phyloP scores from a whole-genome alignment of 495 filamentous ascomycete genomes.

The Aspergillus diversus region DNA sequence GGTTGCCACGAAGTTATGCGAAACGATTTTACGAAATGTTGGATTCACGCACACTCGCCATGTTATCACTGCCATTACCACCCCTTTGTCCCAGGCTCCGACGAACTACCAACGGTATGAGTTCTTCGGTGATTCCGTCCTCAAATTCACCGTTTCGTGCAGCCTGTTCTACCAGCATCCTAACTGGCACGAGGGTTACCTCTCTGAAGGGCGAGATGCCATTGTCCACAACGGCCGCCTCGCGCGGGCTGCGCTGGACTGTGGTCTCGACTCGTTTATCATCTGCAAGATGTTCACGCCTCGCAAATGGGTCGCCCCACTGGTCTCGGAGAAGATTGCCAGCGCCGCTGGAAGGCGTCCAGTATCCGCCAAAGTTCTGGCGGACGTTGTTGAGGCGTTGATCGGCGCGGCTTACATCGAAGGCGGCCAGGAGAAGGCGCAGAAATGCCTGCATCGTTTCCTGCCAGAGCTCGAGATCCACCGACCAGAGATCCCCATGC shows the following conservation, averaged over 20 bases:
- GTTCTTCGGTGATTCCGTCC: conserved; percentile 82
- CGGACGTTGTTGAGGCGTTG: conserved; percentile 87
- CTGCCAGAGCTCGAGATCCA: conserved; percentile 57
- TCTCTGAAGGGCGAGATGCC: conserved; percentile 68
- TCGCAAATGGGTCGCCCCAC: conserved; percentile 70
- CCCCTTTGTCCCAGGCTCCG: conserved; percentile 61
- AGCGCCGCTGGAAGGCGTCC: conserved; percentile 31
- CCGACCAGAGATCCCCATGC: conserved; percentile 28
- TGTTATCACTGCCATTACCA: conserved; percentile 73
- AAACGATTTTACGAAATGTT: conserved; percentile 60
- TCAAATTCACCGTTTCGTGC: conserved; percentile 76
- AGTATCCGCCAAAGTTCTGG: conserved; percentile 78
- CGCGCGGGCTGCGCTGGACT: conserved; percentile 61
- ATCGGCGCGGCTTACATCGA: conserved; percentile 78
- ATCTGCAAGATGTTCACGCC: conserved; percentile 68
- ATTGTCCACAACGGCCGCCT: conserved; percentile 76
- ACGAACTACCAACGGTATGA: conserved; percentile 86
- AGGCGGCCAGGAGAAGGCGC: conserved; percentile 64
- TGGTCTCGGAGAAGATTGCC: conserved; percentile 50
- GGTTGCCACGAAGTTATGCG: conserved; percentile 64
- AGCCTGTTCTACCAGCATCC: conserved; percentile 68
- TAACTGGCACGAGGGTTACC: conserved; percentile 76
- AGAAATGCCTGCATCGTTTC: conserved; percentile 66
- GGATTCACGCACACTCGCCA: conserved; percentile 57
- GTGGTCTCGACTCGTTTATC: conserved; percentile 75